Evolutionary conservation across 441 rosid genomes (phyloP).

Genomic region (Mallotus japonicus): DNA sequence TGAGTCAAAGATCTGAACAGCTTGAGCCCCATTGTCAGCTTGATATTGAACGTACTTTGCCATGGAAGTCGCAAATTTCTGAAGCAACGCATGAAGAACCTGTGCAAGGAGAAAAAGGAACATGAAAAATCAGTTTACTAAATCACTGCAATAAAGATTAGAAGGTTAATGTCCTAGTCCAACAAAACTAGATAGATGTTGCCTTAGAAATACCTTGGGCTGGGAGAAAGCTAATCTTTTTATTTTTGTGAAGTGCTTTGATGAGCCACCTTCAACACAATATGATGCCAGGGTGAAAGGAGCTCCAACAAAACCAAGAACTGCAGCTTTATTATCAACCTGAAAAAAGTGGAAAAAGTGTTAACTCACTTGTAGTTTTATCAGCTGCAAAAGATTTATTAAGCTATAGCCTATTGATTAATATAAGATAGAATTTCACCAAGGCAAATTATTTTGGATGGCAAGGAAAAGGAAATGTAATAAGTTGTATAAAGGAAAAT

Average conservation of each 20-base stretch:
- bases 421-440: neutral
- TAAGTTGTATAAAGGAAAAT: neutral
- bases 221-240: conserved; percentile 86
- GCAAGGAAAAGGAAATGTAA: neutral
- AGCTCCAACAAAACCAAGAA: conserved; percentile 95
- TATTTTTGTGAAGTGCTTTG: conserved; percentile 81
- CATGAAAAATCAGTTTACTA: neutral
- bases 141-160: neutral
- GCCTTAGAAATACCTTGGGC: conserved; percentile 55
- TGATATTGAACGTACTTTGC: conserved; percentile 74
- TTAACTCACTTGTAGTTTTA: neutral
- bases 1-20: conserved; percentile 94
- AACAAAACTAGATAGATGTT: neutral
- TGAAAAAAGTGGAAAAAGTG: conserved; percentile 27
- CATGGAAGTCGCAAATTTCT: conserved; percentile 87
- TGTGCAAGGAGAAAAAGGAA: conserved; percentile 27
- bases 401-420: neutral
- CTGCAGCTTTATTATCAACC: conserved; percentile 80
- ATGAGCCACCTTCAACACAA: conserved; percentile 92
- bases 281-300: conserved; percentile 95
- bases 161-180: neutral
- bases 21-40: conserved; percentile 90
- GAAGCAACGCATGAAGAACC: conserved; percentile 83
- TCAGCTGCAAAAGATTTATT: neutral
- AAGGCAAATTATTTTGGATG: neutral